phyloP scores from a whole-genome alignment of 1,139 yeast genomes.

The Taphrina betulina region DNA sequence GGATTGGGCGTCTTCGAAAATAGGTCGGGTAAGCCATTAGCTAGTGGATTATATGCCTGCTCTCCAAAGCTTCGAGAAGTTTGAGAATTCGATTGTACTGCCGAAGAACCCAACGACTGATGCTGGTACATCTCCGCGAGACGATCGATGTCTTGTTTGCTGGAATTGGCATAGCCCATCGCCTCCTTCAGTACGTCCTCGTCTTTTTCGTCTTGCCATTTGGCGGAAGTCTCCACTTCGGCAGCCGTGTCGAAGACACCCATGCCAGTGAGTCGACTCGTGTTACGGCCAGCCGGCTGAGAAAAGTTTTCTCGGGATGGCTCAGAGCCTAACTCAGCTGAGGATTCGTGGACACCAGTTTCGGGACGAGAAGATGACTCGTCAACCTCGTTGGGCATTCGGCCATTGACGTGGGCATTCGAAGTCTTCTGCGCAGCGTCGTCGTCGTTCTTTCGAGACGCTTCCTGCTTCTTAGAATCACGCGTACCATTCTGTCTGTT shows the following conservation, averaged over 20 bases:
- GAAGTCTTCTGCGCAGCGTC: too few species aligned
- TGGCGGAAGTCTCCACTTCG: slow-evolving; percentile 4
- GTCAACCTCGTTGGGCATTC: background rate
- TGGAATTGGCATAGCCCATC: slow-evolving; percentile 22
- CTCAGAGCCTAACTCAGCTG: slow-evolving; percentile 1
- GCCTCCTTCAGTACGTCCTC: slow-evolving; percentile 30
- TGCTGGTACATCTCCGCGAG: slow-evolving; percentile 20
- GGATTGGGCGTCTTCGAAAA: slow-evolving; percentile 4
- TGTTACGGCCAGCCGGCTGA: slow-evolving; percentile 20
- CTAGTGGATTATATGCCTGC: slow-evolving; percentile 24
- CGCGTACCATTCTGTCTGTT: slow-evolving; percentile 12
- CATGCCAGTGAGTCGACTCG: slow-evolving; percentile 22
- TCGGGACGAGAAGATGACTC: background rate
- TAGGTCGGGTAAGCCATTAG: slow-evolving; percentile 27
- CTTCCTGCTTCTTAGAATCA: slow-evolving; percentile 11
- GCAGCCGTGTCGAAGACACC: slow-evolving; percentile 24
- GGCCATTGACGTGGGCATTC: slow-evolving; percentile 1
- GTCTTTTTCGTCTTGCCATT: slow-evolving; percentile 28
- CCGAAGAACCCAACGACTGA: background rate
- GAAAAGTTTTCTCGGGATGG: slow-evolving; percentile 3
- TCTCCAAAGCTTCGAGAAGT: slow-evolving; percentile 3
- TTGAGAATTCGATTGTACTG: background rate
- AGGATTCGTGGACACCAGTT: background rate
- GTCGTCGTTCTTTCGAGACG: slow-evolving; percentile 6
- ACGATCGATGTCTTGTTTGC: slow-evolving; percentile 18